Percentiles rank a stretch among this genome's conserved stretches.
phyloP scores from a whole-genome alignment of 228 moss, liverwort and hornwort genomes.

The Sphagnum magellanicum region DNA sequence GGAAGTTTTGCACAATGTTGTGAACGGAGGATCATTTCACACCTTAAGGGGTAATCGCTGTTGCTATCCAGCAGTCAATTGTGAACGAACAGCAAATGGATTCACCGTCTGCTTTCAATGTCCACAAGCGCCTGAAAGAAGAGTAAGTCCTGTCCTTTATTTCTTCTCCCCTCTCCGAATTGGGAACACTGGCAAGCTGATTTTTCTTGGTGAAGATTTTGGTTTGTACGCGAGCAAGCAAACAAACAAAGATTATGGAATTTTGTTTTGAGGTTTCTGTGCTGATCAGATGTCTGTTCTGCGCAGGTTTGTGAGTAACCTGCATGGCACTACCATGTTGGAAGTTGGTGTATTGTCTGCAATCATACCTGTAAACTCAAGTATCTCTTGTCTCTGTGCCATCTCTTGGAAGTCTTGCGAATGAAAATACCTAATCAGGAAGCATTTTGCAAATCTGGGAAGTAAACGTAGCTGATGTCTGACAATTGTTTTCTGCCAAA shows the following conservation, averaged over 20 bases:
- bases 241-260: not conserved
- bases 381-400: not conserved
- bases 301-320: conserved; percentile 85
- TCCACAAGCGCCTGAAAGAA: conserved; percentile 44
- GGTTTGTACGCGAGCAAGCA: not conserved
- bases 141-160: conserved; percentile 15
- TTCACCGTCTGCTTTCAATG: conserved; percentile 12
- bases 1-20: too few species aligned
- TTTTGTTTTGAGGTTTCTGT: not conserved
- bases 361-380: conserved; percentile 49
- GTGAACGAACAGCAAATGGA: not conserved
- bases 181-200: not conserved
- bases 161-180: not conserved
- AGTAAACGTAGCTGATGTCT: too few species aligned
- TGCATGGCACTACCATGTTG: conserved; percentile 83
- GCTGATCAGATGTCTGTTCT: not conserved
- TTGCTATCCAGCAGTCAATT: too few species aligned
- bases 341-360: conserved; percentile 82
- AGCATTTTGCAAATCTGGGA: too few species aligned
- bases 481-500: too few species aligned
- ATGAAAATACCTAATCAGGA: too few species aligned
- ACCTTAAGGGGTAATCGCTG: too few species aligned
- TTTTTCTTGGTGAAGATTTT: not conserved
- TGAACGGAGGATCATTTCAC: too few species aligned
- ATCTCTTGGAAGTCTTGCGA: too few species aligned